Base-by-base conservation (phyloP, 1,284 basidiomycete species). In the Ustilago cynodontis region DNA sequence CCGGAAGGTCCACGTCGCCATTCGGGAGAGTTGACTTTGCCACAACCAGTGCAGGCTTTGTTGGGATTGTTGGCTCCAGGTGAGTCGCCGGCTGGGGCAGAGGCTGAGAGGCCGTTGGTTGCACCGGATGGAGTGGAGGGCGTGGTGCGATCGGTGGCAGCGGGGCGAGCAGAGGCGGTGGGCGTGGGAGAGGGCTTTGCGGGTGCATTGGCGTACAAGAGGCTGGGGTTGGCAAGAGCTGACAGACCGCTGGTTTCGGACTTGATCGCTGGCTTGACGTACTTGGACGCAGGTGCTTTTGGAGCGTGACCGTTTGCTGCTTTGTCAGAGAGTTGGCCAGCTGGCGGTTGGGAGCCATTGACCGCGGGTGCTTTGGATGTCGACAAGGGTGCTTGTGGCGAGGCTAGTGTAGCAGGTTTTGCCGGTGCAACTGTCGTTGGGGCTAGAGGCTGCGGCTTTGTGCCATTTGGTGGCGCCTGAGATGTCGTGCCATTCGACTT, bases 11-110 rank as follows among this genome's bases (percentile, higher is more conserved):
- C 84, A 86, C 96, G 94, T 81, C 95, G 89, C 95, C 95, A 98
- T 86, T 98, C 95, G 0, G 95, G 95, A 79, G 93, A 94, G 59
- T 91, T 91, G 14, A 91, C 74, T 52, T 82, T 86, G 35, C 85
- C 85, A 54, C 86, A 86, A 59, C 84, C 85, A 8, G 80, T 78
- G 78, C 86, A 86, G 14, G 65, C 60, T 53, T 84, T 85, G 61
- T 71, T 72, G 20, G 69, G 58, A 16, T 43, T 57, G 41, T 22
- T 10, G 6, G 41, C 41, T 49, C 24, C 22, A 1, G 69, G 69
- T 1, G 69, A 65, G 28, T 51, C 62, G 20, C 28, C 59, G 18
- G 35, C 58, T 20, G 58, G 20, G 24, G 61, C 20, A 41, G 60
- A 13, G 11, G 52, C 55, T 20, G 43, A 29, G 22, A 62, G 59